A percentile compares a stretch with the other conserved stretches of the same genome.
phyloP scores from a whole-genome alignment of 192 early-diverging fungal species.

The Coemansia sp. region DNA sequence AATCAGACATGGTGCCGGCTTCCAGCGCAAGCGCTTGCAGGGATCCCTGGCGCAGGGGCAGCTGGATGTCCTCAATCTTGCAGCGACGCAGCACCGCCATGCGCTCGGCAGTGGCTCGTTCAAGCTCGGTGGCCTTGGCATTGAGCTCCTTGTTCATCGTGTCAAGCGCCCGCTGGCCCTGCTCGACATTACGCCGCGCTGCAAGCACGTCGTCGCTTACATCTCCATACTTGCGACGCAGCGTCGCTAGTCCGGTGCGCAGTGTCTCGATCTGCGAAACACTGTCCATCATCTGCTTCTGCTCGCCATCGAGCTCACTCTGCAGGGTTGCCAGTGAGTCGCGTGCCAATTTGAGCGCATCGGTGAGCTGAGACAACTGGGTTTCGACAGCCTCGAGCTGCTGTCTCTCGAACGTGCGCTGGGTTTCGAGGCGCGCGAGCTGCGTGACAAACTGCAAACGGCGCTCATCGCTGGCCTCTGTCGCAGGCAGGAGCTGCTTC shows the following conservation, averaged over 20 bases:
- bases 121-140: slow-evolving; percentile 59
- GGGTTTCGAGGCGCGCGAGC: slow-evolving; percentile 73
- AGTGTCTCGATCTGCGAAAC: slow-evolving; percentile 44
- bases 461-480: slow-evolving; percentile 71
- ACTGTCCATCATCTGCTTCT: slow-evolving; percentile 51
- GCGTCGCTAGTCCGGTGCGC: slow-evolving; percentile 50
- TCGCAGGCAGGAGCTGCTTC: slow-evolving; percentile 60
- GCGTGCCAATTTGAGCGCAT: slow-evolving; percentile 43
- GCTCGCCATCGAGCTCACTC: slow-evolving; percentile 46
- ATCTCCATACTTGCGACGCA: slow-evolving; percentile 53
- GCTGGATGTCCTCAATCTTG: slow-evolving; percentile 89
- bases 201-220: slow-evolving; percentile 57
- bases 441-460: slow-evolving; percentile 74
- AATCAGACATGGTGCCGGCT: slow-evolving; percentile 25
- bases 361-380: slow-evolving; percentile 57
- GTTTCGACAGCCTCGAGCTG: slow-evolving; percentile 62
- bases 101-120: slow-evolving; percentile 71
- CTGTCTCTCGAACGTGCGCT: slow-evolving; percentile 73
- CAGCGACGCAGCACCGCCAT: slow-evolving; percentile 79
- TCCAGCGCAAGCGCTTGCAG: slow-evolving; percentile 72
- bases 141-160: slow-evolving; percentile 36
- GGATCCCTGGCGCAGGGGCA: slow-evolving; percentile 74
- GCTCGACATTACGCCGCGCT: slow-evolving; percentile 67
- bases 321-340: slow-evolving; percentile 36
- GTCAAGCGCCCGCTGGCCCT: slow-evolving; percentile 57